A percentile compares a stretch with the other conserved stretches of the same genome.
Conservation (phyloP, 495 filamentous ascomycete species). For the Hypoxylon lenormandii region DNA sequence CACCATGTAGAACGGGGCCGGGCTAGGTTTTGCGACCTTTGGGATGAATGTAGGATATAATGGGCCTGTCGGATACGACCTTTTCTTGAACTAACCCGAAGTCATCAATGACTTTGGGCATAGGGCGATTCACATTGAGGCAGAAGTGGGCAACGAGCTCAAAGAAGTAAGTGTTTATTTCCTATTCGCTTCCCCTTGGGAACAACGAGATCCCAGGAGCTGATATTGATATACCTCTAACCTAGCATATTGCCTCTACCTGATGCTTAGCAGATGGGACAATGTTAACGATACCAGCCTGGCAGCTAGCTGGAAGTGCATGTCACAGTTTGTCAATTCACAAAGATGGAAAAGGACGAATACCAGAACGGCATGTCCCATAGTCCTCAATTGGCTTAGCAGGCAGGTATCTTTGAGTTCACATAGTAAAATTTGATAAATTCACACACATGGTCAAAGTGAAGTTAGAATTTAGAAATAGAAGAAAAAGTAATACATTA, state of each 20-base stretch:
- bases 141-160: constrained; percentile 23
- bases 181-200: constrained; percentile 12
- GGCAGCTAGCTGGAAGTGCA: constrained; percentile 12
- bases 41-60: constrained; percentile 62
- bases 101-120: constrained; percentile 43
- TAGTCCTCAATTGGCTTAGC: too few species aligned
- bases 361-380: too few species aligned
- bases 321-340: not conserved
- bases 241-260: constrained; percentile 13
- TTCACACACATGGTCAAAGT: too few species aligned
- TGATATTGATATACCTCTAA: not conserved
- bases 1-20: constrained; percentile 55
- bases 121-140: constrained; percentile 17
- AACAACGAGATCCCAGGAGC: too few species aligned
- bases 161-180: constrained; percentile 47
- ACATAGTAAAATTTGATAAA: too few species aligned
- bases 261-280: constrained; percentile 10
- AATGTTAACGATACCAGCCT: constrained; percentile 10
- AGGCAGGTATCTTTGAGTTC: too few species aligned
- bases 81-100: constrained; percentile 44
- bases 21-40: constrained; percentile 60
- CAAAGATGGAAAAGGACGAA: too few species aligned
- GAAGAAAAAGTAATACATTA: constrained; percentile 2
- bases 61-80: constrained; percentile 21
- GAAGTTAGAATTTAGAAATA: not conserved